Evolutionary conservation across 225 moss, liverwort and hornwort genomes (phyloP).

Genomic region (Asterella californica): DNA sequence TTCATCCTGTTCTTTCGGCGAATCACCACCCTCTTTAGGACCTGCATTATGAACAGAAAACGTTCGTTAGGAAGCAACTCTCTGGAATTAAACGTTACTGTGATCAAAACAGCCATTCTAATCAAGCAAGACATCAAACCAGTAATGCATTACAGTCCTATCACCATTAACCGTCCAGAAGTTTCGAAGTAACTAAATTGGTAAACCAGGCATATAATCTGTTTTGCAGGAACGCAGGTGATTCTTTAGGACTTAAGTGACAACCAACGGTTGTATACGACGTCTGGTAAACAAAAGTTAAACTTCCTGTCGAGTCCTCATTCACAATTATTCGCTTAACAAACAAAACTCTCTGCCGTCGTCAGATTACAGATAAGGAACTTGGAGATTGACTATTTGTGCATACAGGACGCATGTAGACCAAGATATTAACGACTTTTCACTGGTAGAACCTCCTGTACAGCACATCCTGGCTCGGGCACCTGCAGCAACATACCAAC

Average conservation of each 20-base stretch:
- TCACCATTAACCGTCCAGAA: background rate
- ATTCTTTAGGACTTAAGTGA: background rate
- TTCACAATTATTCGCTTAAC: background rate
- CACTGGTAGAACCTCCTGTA: constrained; percentile 17
- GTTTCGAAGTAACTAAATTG: background rate
- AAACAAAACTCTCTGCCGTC: background rate
- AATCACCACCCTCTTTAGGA: constrained; percentile 61
- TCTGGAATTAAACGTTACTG: background rate
- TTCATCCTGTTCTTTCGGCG: constrained; percentile 56
- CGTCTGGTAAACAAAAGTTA: background rate
- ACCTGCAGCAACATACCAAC: constrained; percentile 31
- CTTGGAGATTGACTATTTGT: constrained; percentile 20
- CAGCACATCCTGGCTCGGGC: constrained; percentile 27
- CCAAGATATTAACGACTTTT: constrained; percentile 21
- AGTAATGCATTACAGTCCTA: background rate
- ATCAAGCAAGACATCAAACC: background rate
- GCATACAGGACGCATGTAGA: constrained; percentile 20
- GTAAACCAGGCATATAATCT: background rate
- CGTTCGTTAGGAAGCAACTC: background rate
- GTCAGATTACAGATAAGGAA: background rate
- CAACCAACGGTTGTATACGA: background rate
- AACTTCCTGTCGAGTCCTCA: background rate
- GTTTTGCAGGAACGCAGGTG: background rate
- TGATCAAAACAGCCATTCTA: background rate
- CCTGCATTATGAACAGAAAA: constrained; percentile 36